Evolutionary conservation across 2,329 filamentous ascomycete genomes (phyloP), one percentile per base, ranked within the genome.

Genomic region (Plenodomus tracheiphilus): DNA sequence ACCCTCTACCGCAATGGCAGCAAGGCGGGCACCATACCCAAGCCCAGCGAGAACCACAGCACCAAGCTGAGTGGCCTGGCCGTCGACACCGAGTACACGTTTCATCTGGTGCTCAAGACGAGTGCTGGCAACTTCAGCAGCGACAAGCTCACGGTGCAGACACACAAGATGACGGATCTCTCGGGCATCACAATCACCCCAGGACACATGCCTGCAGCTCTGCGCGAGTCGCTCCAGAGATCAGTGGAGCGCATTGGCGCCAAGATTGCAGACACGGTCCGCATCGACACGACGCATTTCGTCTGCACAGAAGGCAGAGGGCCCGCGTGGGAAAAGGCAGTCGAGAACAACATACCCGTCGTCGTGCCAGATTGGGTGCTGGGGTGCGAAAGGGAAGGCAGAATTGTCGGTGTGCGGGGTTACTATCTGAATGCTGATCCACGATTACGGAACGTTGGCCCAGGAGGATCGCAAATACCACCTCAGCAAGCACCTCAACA

Each of bases 281-380:
- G 93, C 64, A 97, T 99, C 68, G 94, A 99, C 71, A 99, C 94
- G 1, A 99, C 94, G 15, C 94, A 99, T 75, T 99, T 99, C 71
- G 91, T 99, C 51, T 97, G 93, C 56, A 96, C 91, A 9, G 94
- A 99, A 72, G 92, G 92, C 22, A 81, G 92, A 47, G 94, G 94
- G 25, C 81, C 89, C 42, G 82, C 87, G 11, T 99, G 94, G 94
- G 94, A 99, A 76, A 95, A 94, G 78, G 94, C 94, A 1, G 87
- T 93, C 22, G 93, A 97, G 77, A 95, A 92, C 84, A 99, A 97
- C 72, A 96, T 99, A 46, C 94, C 94, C 7, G 91, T 99, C 10
- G 94, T 99, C 18, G 84, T 94, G 34, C 94, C 94, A 17, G 94
- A 99, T 73, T 99, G 94, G 94, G 84, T 99, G 22, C 89, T 96